Evolutionary conservation across 2,329 filamentous ascomycete genomes (phyloP), one percentile per base, ranked within the genome.

Genomic region (Fusarium buharicum): DNA sequence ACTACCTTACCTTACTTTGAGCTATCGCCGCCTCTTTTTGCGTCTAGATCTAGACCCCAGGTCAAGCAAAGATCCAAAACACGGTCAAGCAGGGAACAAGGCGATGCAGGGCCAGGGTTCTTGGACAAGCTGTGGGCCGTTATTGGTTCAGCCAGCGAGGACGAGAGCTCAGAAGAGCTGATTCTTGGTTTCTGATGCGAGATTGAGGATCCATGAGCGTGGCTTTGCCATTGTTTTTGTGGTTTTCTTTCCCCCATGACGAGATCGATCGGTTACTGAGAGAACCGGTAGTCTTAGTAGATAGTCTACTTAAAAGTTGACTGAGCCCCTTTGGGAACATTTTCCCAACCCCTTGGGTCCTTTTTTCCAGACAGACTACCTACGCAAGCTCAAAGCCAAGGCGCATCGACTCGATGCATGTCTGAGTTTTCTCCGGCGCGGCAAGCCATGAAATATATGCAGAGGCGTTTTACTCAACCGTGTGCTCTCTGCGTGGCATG

Each of bases 391-490:
- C 4, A 22, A 22, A 22, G 20, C 45, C 13, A 24, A 41, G 44
- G 38, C 20, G 33, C 40, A 50, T 31, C 38, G 30, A 51, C 33
- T 17, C 33, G 34, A 49, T 61, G 58, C 58, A 55, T 60, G 58
- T 60, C 58, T 60, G 50, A 61, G 48, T 43, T 46, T 30, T 18
- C 39, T 28, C 22, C 46, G 31, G 36, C 28, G 51, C 45, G 44
- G 51, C 51, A 50, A 24, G 28, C 46, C 46, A 40, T 36, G 16
- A 33, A 59, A 43, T 47, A 60, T 55, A 28, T 28, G 44, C 58
- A 60, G 50, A 61, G 50, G 58, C 58, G 58, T 61, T 60, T 60
- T 40, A 49, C 52, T 47, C 54, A 44, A 55, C 38, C 48, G 38
- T 49, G 38, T 53, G 30, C 27, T 28, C 24, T 37, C 39, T 39